Conservation (phyloP, 495 filamentous ascomycete genomes). For the Neurospora intermedia region DNA sequence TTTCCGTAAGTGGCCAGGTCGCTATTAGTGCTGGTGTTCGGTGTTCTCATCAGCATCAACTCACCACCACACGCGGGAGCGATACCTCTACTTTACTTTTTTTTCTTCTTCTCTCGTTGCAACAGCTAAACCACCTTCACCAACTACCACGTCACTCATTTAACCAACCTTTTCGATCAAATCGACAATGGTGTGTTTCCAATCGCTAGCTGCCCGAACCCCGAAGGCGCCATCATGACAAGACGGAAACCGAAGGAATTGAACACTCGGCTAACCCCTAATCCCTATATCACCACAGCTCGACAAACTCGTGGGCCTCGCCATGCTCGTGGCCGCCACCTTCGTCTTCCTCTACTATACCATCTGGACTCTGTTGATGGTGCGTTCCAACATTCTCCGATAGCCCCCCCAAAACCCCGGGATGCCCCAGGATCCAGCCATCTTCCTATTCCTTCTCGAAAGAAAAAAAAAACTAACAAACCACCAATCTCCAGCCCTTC, state of each 20-base stretch:
- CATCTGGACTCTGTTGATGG: constrained; percentile 95
- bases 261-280: constrained; percentile 8
- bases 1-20: not conserved
- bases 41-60: not conserved
- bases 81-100: not conserved
- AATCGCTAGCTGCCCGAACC: not conserved
- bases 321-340: constrained; percentile 93
- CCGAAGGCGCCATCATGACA: too few species aligned
- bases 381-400: constrained; percentile 25
- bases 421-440: too few species aligned
- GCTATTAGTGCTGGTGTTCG: not conserved
- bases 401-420: not conserved
- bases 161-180: constrained; percentile 1
- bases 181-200: constrained; percentile 27
- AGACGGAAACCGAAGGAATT: too few species aligned
- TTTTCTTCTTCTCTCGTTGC: not conserved
- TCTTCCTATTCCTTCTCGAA: too few species aligned
- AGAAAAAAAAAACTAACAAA: constrained; percentile 1
- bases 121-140: not conserved
- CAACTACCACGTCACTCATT: not conserved
- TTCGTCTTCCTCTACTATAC: constrained; percentile 98
- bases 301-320: constrained; percentile 89
- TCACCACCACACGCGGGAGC: not conserved
- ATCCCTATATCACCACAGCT: constrained; percentile 44
- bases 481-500: constrained; percentile 58